Conservation (phyloP, 176 grass and related monocot species). For the Alloteropsis semialata region DNA sequence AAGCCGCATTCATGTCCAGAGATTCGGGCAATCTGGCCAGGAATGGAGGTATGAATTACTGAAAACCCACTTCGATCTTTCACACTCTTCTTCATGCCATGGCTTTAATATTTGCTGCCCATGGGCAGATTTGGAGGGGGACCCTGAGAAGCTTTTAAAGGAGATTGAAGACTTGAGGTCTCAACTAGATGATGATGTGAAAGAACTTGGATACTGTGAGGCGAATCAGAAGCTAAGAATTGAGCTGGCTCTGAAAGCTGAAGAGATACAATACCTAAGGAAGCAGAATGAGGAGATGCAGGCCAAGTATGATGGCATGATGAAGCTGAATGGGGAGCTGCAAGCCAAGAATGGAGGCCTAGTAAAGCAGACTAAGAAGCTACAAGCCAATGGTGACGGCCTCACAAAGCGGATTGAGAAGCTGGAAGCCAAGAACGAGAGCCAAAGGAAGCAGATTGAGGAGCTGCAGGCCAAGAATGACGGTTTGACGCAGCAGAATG, state of each 20-base stretch:
- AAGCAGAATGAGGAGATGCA: not conserved
- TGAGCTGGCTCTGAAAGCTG: not conserved
- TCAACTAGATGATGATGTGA: not conserved
- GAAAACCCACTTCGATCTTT: not conserved
- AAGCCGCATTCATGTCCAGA: not conserved
- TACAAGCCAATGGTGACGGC: not conserved
- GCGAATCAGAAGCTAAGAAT: conserved; percentile 1
- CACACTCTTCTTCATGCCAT: not conserved
- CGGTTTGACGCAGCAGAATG: not conserved
- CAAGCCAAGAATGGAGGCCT: not conserved
- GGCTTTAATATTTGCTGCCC: too few species aligned
- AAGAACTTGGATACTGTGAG: not conserved
- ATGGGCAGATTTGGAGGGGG: not conserved
- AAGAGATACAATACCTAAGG: not conserved
- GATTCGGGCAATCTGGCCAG: not conserved
- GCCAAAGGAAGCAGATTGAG: too few species aligned
- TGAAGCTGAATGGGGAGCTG: not conserved
- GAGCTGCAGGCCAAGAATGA: not conserved
- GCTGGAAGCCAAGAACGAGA: not conserved
- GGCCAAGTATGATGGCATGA: not conserved
- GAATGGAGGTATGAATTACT: not conserved
- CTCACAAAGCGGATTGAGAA: not conserved
- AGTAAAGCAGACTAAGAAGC: not conserved
- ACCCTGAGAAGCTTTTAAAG: not conserved
- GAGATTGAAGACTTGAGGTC: not conserved